Evolutionary conservation across 805 yeast species (phyloP), one percentile per base, ranked within the genome.

Genomic region (Ogataea naganishii): DNA sequence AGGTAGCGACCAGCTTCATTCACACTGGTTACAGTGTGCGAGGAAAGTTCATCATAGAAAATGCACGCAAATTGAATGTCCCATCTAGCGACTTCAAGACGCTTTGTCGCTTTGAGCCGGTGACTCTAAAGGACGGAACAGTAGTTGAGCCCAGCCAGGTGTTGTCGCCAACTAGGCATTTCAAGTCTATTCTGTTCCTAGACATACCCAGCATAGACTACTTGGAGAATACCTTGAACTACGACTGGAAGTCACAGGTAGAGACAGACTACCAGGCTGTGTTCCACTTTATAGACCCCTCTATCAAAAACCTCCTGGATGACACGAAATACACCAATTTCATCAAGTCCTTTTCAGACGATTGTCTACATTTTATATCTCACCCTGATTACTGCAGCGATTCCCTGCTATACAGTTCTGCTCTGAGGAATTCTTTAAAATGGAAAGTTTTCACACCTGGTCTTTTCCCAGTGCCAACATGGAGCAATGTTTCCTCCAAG

Each of bases 271-370:
- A 67, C 14, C 69, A 73, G 1, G 50, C 69, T 2, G 80, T 86
- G 1, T 86, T 83, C 49, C 94, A 84, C 53, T 71, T 84, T 34
- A 55, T 92, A 17, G 92, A 81, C n/a, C 70, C 64, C 5, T 69
- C 64, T 2, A 28, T 49, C 5, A 14, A 13, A 2, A 70, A 73
- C 27, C 61, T 70, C 1, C 54, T 61, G 20, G 41, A 45, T 37
- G 57, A 57, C 38, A 52, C 56, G 1, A 56, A 55, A 4, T 72
- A 81, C 40, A 27, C 53, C 5, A 35, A 49, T 1, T 78, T 83
- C 38, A 64, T 81, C 41, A 51, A 64, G 30, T 49, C 61, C 5
- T 78, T 84, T 40, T 79, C 75, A 0, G 38, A 50, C 0, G 46
- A 61, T 1, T 61, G 74, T 18, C 47, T 61, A 29, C 95, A 85